Evolutionary conservation across 345 rosid genomes (phyloP).

Genomic region (Ricinus communis): DNA sequence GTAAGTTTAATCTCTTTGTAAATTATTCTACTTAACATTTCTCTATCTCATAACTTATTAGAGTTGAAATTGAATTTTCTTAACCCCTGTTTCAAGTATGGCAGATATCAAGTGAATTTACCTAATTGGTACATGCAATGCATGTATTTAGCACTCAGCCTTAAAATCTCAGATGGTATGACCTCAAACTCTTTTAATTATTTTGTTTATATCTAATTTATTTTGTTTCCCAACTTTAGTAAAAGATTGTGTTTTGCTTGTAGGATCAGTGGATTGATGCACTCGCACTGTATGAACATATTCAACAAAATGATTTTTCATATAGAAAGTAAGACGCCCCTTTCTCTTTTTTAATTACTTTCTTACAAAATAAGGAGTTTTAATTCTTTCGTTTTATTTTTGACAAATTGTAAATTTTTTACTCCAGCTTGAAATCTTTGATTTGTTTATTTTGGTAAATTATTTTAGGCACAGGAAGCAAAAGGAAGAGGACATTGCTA

Average conservation of each 20-base stretch:
- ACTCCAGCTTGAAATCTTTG: background rate
- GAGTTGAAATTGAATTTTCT: too few species aligned
- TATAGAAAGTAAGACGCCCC: slow-evolving; percentile 54
- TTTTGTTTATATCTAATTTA: too few species aligned
- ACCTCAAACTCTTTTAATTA: background rate
- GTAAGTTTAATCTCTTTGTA: background rate
- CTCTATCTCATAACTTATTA: background rate
- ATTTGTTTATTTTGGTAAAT: slow-evolving; percentile 9
- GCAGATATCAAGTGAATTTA: slow-evolving; percentile 2
- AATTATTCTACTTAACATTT: too few species aligned
- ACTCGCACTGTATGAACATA: slow-evolving; percentile 55
- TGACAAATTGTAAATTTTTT: background rate
- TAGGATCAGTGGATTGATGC: slow-evolving; percentile 55
- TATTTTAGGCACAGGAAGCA: slow-evolving; percentile 75
- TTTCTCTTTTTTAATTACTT: background rate
- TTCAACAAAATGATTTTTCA: slow-evolving; percentile 67
- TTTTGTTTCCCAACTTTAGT: too few species aligned
- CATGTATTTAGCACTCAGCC: background rate
- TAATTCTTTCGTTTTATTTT: background rate
- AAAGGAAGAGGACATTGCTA: slow-evolving; percentile 89
- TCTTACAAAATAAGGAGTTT: background rate
- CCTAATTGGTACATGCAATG: background rate
- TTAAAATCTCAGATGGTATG: slow-evolving; percentile 5
- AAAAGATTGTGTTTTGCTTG: background rate
- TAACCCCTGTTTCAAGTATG: background rate